Percentiles rank a stretch among this genome's conserved stretches.
These are phyloP conservation scores for Wickerhamomyces tratensis DNA, from an alignment of 805 yeast species.

Conservation along the genomic window DNA sequence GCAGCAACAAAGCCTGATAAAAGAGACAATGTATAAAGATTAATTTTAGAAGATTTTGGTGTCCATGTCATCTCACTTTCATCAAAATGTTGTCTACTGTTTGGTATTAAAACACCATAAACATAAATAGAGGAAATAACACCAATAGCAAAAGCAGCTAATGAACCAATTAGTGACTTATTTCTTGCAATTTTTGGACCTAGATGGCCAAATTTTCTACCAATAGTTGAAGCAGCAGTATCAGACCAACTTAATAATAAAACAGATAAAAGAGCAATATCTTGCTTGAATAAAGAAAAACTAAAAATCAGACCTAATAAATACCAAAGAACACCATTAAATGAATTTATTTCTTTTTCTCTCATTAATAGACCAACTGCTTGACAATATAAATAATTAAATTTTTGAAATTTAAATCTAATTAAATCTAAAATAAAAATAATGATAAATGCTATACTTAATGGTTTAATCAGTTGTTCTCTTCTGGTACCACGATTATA, in stretches of 20 bases:
- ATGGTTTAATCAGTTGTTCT: conserved; percentile 47
- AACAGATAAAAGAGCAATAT: conserved; percentile 67
- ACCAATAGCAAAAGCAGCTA: conserved; percentile 79
- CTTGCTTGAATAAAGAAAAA: conserved; percentile 65
- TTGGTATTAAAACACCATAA: conserved; percentile 69
- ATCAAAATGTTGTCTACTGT: conserved; percentile 39
- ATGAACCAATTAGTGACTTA: conserved; percentile 84
- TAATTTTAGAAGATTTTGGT: conserved; percentile 46
- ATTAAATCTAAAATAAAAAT: conserved; percentile 58
- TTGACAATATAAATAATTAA: conserved; percentile 60
- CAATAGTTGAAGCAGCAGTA: conserved; percentile 92
- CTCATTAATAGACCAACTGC: conserved; percentile 78
- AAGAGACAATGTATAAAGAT: conserved; percentile 42
- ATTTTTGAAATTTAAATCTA: conserved; percentile 48
- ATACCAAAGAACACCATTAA: conserved; percentile 87
- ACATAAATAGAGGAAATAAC: conserved; percentile 51
- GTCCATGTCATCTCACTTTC: conserved; percentile 60
- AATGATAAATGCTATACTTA: conserved; percentile 42
- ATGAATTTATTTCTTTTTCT: conserved; percentile 59
- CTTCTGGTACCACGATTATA: conserved; percentile 55
- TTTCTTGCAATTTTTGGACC: conserved; percentile 68
- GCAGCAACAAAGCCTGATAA: conserved; percentile 78
- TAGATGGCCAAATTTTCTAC: conserved; percentile 74
- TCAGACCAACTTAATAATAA: conserved; percentile 92
- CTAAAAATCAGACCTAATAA: conserved; percentile 69